Conservation (phyloP, 1,284 basidiomycete genomes). For the Irpex lacteus region DNA sequence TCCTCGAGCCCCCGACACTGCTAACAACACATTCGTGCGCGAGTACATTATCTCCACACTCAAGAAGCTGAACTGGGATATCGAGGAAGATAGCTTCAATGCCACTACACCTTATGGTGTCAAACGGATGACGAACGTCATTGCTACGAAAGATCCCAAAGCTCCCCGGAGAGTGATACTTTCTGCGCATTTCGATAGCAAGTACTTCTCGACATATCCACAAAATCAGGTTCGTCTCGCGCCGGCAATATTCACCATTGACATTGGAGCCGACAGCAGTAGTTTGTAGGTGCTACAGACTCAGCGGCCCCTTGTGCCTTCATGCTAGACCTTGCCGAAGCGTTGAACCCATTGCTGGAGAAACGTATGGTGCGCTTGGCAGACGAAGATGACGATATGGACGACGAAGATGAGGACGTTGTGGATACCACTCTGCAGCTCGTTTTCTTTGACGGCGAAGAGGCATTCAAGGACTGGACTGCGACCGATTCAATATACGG, state of each 20-base stretch:
- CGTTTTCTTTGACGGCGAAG: slow-evolving; percentile 98
- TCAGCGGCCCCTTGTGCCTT: slow-evolving; percentile 96
- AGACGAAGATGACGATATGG: slow-evolving; percentile 43
- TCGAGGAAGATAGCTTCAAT: slow-evolving; percentile 81
- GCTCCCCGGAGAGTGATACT: slow-evolving; percentile 84
- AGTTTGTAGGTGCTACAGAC: slow-evolving; percentile 98
- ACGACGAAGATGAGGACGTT: slow-evolving; percentile 74
- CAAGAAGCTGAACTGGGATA: slow-evolving; percentile 73
- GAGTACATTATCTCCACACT: slow-evolving; percentile 74
- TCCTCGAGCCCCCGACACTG: slow-evolving; percentile 72
- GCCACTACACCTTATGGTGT: slow-evolving; percentile 82
- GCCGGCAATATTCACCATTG: neutral
- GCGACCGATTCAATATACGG: slow-evolving; percentile 92
- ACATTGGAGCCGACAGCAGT: slow-evolving; percentile 19
- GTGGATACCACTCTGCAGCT: slow-evolving; percentile 86
- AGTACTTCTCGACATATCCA: slow-evolving; percentile 77
- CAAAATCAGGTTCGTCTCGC: slow-evolving; percentile 58
- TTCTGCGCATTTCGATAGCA: slow-evolving; percentile 95
- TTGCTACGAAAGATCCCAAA: slow-evolving; percentile 91
- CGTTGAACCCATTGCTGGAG: slow-evolving; percentile 70
- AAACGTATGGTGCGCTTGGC: slow-evolving; percentile 56
- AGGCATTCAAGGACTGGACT: slow-evolving; percentile 93
- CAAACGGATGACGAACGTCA: slow-evolving; percentile 85
- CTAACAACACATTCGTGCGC: slow-evolving; percentile 77
- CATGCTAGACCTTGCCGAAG: slow-evolving; percentile 86